These are phyloP conservation scores for Fusarium domesticum DNA, from an alignment of 2,329 filamentous ascomycete species.

Conservation along the genomic window DNA sequence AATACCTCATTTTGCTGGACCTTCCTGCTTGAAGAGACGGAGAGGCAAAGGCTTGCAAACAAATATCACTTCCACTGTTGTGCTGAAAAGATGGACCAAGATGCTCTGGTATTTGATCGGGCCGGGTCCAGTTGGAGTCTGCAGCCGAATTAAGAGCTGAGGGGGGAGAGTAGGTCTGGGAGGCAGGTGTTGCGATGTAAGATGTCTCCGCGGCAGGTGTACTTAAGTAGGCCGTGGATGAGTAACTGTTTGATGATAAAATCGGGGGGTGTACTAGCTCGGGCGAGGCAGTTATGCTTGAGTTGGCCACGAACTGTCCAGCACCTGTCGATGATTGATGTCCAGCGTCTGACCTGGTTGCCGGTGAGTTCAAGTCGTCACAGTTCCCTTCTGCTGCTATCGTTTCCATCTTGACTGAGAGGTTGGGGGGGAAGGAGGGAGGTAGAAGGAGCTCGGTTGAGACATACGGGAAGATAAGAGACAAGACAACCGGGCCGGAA, in stretches of 20 bases:
- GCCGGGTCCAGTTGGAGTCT: slow-evolving; percentile 25
- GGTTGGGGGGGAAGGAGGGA: slow-evolving; percentile 29
- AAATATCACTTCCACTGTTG: slow-evolving; percentile 10
- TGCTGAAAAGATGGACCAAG: slow-evolving; percentile 17
- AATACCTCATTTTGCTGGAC: slow-evolving; percentile 26
- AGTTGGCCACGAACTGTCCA: slow-evolving; percentile 20
- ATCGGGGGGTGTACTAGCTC: slow-evolving; percentile 19
- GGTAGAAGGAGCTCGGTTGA: slow-evolving; percentile 29
- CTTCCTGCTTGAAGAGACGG: slow-evolving; percentile 12
- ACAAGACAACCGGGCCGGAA: slow-evolving; percentile 15
- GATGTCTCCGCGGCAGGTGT: slow-evolving; percentile 22
- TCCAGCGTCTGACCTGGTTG: slow-evolving; percentile 25
- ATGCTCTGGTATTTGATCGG: slow-evolving; percentile 18
- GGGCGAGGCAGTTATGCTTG: slow-evolving; percentile 25
- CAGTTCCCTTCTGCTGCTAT: slow-evolving; percentile 26
- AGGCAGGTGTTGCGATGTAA: slow-evolving; percentile 24
- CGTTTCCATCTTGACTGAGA: slow-evolving; percentile 32
- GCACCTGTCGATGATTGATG: slow-evolving; percentile 20
- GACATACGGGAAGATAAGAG: slow-evolving; percentile 29
- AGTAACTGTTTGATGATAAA: slow-evolving; percentile 25
- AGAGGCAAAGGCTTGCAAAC: slow-evolving; percentile 13
- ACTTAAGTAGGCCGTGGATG: slow-evolving; percentile 23
- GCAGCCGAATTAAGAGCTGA: slow-evolving; percentile 22
- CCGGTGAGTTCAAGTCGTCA: slow-evolving; percentile 29
- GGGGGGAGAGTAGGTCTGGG: slow-evolving; percentile 28